Evolutionary conservation across 202 grass and related monocot species (phyloP), one percentile per base, ranked within the genome.

Genomic region (Saccharum hybrid): DNA sequence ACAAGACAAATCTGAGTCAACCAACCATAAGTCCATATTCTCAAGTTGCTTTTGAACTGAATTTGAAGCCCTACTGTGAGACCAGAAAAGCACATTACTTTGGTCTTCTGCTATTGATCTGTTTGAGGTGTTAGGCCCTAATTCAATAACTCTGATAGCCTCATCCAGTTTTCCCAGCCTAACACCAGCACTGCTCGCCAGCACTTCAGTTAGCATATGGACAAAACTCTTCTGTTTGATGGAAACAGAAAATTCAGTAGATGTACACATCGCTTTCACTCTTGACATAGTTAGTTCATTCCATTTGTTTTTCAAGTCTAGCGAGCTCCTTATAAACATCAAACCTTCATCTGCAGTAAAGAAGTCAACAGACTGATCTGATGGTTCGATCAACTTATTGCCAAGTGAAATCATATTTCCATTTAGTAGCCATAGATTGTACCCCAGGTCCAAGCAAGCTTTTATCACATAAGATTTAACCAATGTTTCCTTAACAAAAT

Each of bases 1-100:
- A 78, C 95, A 98, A 28, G 92, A 91, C 39, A 14, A 93, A 90
- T 98, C 95, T 57, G 77, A 88, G 85, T 93, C 90, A 39, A 93
- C 65, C 75, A 90, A 87, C 95, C 92, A 98, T 68, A 98, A 86
- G 77, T 77, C 82, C 34, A 85, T 75, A 74, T 82, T 88, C 83
- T 79, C 33, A 15, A 98, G 89, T 70, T 91, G 73, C 75, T 83
- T 88, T 80, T 90, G 84, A 84, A 98, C 84, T 49, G 85, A 90
- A 74, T 90, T 72, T 52, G 46, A 86, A 88, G 48, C 46, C 68
- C 80, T 74, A 34, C 31, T 71, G 2, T 22, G 60, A 39, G 81
- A 45, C 94, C 88, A 97, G 75, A 90, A 94, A 79, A 94, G 14
- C 21, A 97, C 39, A 83, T 76, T 88, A 46, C 64, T 88, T 82